Conservation (phyloP, 2,329 filamentous ascomycete species). For the Orbilia javanica region DNA sequence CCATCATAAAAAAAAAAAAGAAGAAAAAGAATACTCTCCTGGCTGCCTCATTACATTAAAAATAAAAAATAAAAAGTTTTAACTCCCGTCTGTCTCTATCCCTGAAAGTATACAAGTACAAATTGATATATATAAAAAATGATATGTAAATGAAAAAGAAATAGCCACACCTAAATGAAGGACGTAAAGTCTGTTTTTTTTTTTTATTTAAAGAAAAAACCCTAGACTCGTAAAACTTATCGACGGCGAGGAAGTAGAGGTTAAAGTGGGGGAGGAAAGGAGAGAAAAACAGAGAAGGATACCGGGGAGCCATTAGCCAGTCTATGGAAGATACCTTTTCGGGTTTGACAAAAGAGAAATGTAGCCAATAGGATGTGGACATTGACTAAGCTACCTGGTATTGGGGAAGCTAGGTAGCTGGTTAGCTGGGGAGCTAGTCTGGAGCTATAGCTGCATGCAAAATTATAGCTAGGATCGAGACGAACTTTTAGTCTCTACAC, state of each 20-base stretch:
- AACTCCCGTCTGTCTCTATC: neutral
- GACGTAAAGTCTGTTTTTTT: too few species aligned
- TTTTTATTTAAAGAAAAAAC: too few species aligned
- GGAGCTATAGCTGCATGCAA: slow-evolving; percentile 15
- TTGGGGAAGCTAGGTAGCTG: neutral
- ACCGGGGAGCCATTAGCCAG: neutral
- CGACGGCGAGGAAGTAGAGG: neutral
- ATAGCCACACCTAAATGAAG: too few species aligned
- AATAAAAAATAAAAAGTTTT: slow-evolving; percentile 9
- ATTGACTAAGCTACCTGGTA: neutral
- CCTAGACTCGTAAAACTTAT: neutral
- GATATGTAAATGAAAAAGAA: neutral
- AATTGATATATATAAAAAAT: neutral
- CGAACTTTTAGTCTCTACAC: neutral
- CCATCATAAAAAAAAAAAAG: too few species aligned
- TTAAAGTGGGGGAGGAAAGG: neutral
- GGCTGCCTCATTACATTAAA: neutral
- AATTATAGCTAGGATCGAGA: slow-evolving; percentile 6
- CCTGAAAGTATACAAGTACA: neutral
- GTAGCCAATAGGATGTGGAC: neutral
- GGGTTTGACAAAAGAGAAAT: neutral
- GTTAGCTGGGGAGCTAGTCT: slow-evolving; percentile 5
- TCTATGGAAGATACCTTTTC: slow-evolving; percentile 11
- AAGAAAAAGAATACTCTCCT: neutral
- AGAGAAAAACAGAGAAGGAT: neutral